phyloP scores from a whole-genome alignment of 2,329 filamentous ascomycete genomes.

The Bisporella sp. region DNA sequence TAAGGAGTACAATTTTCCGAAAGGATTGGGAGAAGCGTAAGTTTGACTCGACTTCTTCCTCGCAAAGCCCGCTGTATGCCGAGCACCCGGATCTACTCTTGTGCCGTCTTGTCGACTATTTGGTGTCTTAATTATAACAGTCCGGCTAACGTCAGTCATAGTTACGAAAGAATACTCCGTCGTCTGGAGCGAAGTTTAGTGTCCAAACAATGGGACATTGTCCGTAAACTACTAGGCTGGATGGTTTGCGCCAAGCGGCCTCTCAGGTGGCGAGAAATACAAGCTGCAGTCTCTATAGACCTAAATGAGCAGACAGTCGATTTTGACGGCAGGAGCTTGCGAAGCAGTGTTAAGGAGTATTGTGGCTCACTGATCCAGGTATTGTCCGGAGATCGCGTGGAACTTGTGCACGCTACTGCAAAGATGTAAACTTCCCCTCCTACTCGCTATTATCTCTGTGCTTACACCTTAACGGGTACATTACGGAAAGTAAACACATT shows the following conservation, averaged over 20 bases:
- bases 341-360: slow-evolving; percentile 25
- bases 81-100: too few relatives aligned
- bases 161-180: slow-evolving; percentile 4
- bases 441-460: background rate
- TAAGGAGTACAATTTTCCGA: slow-evolving; percentile 6
- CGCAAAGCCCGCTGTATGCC: too few relatives aligned
- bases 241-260: slow-evolving; percentile 32
- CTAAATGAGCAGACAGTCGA: slow-evolving; percentile 22
- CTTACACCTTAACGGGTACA: slow-evolving; percentile 4
- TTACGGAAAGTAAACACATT: slow-evolving; percentile 8
- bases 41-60: background rate
- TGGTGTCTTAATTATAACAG: too few relatives aligned
- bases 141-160: background rate
- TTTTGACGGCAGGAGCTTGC: slow-evolving; percentile 22
- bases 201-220: slow-evolving; percentile 4
- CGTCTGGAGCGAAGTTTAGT: slow-evolving; percentile 5
- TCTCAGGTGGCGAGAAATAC: slow-evolving; percentile 35
- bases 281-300: slow-evolving; percentile 30
- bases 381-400: slow-evolving; percentile 21
- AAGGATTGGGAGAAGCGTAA: slow-evolving; percentile 13
- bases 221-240: slow-evolving; percentile 29
- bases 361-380: slow-evolving; percentile 31
- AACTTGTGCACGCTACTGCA: slow-evolving; percentile 32
- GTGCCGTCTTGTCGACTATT: too few relatives aligned
- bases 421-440: slow-evolving; percentile 20